Conservation (phyloP, 352 stramenopile species). For the Phytopythium chamaehyphon region DNA sequence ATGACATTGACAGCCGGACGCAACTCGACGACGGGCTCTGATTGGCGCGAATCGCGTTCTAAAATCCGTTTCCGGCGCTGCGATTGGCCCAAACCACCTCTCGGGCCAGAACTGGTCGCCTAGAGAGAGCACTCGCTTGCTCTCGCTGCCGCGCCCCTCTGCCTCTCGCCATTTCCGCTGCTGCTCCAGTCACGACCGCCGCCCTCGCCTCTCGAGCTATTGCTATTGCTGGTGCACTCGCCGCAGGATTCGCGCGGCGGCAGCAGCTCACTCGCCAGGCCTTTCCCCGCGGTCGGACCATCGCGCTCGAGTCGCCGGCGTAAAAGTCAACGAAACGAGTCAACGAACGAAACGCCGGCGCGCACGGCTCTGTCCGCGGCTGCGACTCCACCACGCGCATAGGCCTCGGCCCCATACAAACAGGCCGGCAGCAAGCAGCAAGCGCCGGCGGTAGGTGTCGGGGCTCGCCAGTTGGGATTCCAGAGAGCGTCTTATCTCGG, state of each 20-base stretch:
- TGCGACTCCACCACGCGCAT: neutral
- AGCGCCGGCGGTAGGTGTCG: neutral
- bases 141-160: too few species aligned
- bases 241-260: too few species aligned
- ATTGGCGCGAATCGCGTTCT: neutral
- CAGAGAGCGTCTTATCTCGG: conserved; percentile 3
- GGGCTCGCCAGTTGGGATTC: conserved; percentile 1
- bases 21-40: neutral
- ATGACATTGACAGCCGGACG: conserved; percentile 4
- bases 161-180: too few species aligned
- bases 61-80: neutral
- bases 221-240: too few species aligned
- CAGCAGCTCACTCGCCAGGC: too few species aligned
- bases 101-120: conserved; percentile 4
- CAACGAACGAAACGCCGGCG: conserved; percentile 1
- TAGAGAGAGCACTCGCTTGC: too few species aligned
- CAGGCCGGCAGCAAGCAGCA: too few species aligned
- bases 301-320: neutral
- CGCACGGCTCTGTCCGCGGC: conserved; percentile 4
- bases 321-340: neutral
- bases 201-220: too few species aligned
- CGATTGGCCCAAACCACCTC: neutral
- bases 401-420: too few species aligned
- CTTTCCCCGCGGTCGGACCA: conserved; percentile 1
- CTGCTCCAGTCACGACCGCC: too few species aligned